Percentiles rank a stretch among this genome's conserved stretches.
phyloP scores from a whole-genome alignment of 257 asterid species.

The Henckelia pumila region DNA sequence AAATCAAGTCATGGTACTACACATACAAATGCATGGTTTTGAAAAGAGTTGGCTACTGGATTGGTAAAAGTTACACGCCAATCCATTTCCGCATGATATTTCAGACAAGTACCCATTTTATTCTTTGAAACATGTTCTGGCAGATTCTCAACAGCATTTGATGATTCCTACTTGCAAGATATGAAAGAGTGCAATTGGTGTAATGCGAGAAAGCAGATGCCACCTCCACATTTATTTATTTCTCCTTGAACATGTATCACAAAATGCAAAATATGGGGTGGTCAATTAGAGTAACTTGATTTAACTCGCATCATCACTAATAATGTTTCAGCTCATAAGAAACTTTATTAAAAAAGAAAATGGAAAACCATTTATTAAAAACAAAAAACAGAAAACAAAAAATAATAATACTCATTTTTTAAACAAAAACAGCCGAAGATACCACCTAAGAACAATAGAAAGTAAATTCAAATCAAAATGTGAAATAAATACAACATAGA shows the following conservation, averaged over 20 bases:
- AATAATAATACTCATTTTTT: no score
- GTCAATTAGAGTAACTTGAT: not conserved
- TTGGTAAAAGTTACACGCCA: not conserved
- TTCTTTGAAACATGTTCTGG: not conserved
- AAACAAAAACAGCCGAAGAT: not conserved
- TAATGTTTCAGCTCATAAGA: not conserved
- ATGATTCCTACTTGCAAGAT: not conserved
- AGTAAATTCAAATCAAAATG: slow-evolving; percentile 1
- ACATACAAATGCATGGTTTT: slow-evolving; percentile 13
- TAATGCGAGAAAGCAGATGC: not conserved
- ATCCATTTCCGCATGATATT: slow-evolving; percentile 5
- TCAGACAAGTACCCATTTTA: slow-evolving; percentile 48
- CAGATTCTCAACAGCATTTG: not conserved
- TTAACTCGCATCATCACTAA: not conserved
- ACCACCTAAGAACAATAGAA: not conserved
- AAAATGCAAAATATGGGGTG: not conserved
- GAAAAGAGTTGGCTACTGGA: not conserved
- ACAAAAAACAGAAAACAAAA: no score
- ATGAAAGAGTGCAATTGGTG: not conserved
- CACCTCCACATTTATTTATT: not conserved
- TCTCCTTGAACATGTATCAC: not conserved
- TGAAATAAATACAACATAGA: not conserved
- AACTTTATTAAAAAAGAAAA: no score
- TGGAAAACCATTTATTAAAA: not conserved
- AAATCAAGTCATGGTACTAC: not conserved